These are phyloP conservation scores for Globisporangium emineosum DNA, from an alignment of 352 stramenopile species.

Conservation along the genomic window DNA sequence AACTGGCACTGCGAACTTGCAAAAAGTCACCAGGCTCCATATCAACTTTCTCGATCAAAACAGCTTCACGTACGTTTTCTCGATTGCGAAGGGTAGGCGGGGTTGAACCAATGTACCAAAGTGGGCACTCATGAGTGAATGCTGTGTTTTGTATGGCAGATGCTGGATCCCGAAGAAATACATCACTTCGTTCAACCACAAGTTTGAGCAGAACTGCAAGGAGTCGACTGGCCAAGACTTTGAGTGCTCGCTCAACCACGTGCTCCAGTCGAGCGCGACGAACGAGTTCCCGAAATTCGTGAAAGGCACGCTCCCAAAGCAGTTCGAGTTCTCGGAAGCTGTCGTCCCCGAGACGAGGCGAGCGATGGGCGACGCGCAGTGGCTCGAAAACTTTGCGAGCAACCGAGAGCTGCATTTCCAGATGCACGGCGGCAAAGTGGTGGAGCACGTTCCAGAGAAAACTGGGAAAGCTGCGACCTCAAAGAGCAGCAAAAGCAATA, in stretches of 20 bases:
- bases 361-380: conserved; percentile 26
- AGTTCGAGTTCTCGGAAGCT: conserved; percentile 25
- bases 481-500: neutral
- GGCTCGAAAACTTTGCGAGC: conserved; percentile 34
- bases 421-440: conserved; percentile 28
- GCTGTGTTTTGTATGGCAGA: conserved; percentile 14
- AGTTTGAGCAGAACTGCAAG: conserved; percentile 34
- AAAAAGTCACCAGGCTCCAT: conserved; percentile 31
- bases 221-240: conserved; percentile 34
- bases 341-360: conserved; percentile 25
- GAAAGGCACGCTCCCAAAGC: conserved; percentile 33
- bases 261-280: conserved; percentile 41
- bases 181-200: conserved; percentile 34
- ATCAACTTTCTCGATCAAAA: conserved; percentile 58
- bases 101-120: neutral
- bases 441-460: neutral
- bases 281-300: conserved; percentile 42
- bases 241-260: conserved; percentile 32
- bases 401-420: conserved; percentile 32
- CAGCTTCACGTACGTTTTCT: conserved; percentile 26
- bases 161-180: conserved; percentile 46
- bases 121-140: neutral
- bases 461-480: conserved; percentile 3
- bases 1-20: conserved; percentile 37
- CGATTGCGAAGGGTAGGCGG: neutral